Evolutionary conservation across 129 eudicot species (phyloP).

Genomic region (Flaveria trinervia): DNA sequence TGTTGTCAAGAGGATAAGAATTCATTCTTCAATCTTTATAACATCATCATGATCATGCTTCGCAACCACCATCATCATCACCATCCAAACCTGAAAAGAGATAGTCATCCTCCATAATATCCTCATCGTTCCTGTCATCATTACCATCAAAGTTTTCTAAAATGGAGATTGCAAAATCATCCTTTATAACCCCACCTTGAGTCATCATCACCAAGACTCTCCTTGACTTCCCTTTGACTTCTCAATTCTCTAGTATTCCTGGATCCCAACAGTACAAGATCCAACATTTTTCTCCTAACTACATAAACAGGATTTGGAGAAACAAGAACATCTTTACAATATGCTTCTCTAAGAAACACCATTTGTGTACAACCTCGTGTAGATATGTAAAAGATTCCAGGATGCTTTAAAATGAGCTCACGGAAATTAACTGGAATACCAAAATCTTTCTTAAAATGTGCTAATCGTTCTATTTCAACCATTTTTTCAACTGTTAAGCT

Average conservation of each 20-base stretch:
- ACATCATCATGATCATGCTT: too few species aligned
- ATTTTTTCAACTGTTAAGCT: conserved; percentile 75
- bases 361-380: conserved; percentile 60
- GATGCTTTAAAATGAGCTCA: conserved; percentile 76
- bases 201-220: conserved; percentile 23
- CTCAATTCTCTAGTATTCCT: conserved; percentile 60
- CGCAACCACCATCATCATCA: too few species aligned
- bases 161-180: conserved; percentile 54
- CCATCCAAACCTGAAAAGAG: conserved; percentile 14
- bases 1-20: background rate
- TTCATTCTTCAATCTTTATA: background rate
- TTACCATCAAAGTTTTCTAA: conserved; percentile 38
- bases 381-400: conserved; percentile 75
- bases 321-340: conserved; percentile 57
- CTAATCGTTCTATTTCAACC: conserved; percentile 73
- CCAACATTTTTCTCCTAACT: conserved; percentile 79
- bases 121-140: conserved; percentile 2
- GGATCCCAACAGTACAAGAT: conserved; percentile 58
- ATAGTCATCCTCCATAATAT: conserved; percentile 9
- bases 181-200: conserved; percentile 30
- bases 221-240: conserved; percentile 37
- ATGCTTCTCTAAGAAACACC: conserved; percentile 80
- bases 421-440: conserved; percentile 76
- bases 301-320: conserved; percentile 53
- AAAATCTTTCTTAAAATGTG: conserved; percentile 73